These are phyloP conservation scores for Penicillium ucsense DNA, from an alignment of 495 filamentous ascomycete genomes.

Conservation along the genomic window DNA sequence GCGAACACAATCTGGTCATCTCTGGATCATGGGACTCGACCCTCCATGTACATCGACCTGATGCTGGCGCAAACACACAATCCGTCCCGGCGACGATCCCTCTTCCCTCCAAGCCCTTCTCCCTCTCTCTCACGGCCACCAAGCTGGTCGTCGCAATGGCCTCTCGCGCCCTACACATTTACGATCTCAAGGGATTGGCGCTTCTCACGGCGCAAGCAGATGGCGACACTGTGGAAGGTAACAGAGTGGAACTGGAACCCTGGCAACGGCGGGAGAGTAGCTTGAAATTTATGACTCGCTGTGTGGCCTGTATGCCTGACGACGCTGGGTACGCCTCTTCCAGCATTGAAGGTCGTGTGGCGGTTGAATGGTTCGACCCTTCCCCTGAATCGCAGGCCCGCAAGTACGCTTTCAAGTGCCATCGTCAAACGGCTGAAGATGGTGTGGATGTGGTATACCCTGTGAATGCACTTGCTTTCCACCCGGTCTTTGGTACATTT, in stretches of 20 bases:
- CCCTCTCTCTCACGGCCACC: slow-evolving; percentile 66
- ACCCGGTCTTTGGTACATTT: slow-evolving; percentile 85
- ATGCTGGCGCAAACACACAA: slow-evolving; percentile 28
- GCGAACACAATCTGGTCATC: slow-evolving; percentile 65
- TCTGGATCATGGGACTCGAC: slow-evolving; percentile 91
- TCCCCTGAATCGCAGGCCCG: slow-evolving; percentile 71
- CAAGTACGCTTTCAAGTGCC: slow-evolving; percentile 98
- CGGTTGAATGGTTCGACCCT: slow-evolving; percentile 96
- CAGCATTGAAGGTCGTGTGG: slow-evolving; percentile 86
- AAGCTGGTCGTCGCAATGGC: slow-evolving; percentile 94
- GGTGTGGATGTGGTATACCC: slow-evolving; percentile 86
- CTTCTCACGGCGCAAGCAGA: slow-evolving; percentile 41
- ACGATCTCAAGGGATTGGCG: slow-evolving; percentile 66
- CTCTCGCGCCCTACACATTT: slow-evolving; percentile 82
- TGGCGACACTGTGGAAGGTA: slow-evolving; percentile 19
- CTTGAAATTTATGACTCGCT: slow-evolving; percentile 90
- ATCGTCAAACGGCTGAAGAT: slow-evolving; percentile 58
- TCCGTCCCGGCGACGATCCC: slow-evolving; percentile 46
- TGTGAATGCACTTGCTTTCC: slow-evolving; percentile 88
- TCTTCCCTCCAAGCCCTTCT: slow-evolving; percentile 79
- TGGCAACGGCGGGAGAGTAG: slow-evolving; percentile 87
- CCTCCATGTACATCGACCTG: slow-evolving; percentile 68
- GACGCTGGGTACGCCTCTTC: slow-evolving; percentile 83
- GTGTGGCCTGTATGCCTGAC: slow-evolving; percentile 93
- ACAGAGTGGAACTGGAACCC: slow-evolving; percentile 53